Evolutionary conservation across 2,329 filamentous ascomycete genomes (phyloP), one percentile per base, ranked within the genome.

Genomic region (Scopulariopsis brevicaulis): DNA sequence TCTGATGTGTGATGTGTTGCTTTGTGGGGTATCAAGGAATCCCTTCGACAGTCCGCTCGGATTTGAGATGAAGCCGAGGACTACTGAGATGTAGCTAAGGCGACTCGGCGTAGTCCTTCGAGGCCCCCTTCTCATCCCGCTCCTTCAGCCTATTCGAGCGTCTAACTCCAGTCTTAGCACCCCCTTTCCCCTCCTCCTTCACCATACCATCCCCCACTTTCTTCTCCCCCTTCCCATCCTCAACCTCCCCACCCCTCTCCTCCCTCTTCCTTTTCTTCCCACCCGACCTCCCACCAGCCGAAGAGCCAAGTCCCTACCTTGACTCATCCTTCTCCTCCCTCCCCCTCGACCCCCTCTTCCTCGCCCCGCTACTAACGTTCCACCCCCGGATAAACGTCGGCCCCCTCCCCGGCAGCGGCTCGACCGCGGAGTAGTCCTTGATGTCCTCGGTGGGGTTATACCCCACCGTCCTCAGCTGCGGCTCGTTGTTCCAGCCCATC

Each of bases 371-470:
- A 58, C 74, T 74, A 11, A 74, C 71, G 53, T 79, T 80, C 81
- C 81, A 84, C 1, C 80, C 81, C 32, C 81, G 69, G 35, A 84
- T 82, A 51, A 75, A 74, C 14, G 79, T 81, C 0, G 81, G 81
- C 0, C 79, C 81, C 18, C 76, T 78, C 54, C 74, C 75, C 10
- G 81, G 81, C 34, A 82, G 74, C 15, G 80, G 78, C 55, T 82
- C 80, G 20, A 74, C 75, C 2, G 79, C 74, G 4, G 73, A 72
- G 51, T 81, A 82, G 63, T 84, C 80, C 64, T 83, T 83, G 65
- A 83, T 82, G 22, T 79, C 77, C 61, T 77, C 75, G 32, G 72
- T 73, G 53, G 77, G 76, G 59, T 79, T 73, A 62, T 83, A 84
- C 43, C 77, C 78, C 3, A 82, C 79, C 4, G 81, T 82, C 58